Evolutionary conservation across 2,329 filamentous ascomycete genomes (phyloP).

Genomic region (Ascochyta fabae): DNA sequence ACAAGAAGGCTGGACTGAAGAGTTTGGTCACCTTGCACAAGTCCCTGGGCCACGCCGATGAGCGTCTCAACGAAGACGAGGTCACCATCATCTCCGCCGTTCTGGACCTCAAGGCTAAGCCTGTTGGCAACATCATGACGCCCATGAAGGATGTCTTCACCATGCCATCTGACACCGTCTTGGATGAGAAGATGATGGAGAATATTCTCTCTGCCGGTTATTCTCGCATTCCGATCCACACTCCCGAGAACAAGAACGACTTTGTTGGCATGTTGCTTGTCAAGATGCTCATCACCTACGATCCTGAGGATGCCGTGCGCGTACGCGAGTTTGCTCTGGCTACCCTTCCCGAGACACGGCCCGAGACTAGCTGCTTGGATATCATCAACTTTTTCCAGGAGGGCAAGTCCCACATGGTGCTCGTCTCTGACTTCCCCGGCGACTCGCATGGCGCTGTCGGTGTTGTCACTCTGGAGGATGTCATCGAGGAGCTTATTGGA

Average conservation of each 20-base stretch:
- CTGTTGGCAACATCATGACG: constrained; percentile 96
- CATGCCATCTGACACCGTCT: constrained; percentile 90
- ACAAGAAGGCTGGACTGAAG: constrained; percentile 98
- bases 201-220: constrained; percentile 91
- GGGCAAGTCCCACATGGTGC: constrained; percentile 97
- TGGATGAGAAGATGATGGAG: constrained; percentile 95
- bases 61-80: constrained; percentile 94
- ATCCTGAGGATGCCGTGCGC: constrained; percentile 86
- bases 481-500: constrained; percentile 97
- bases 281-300: constrained; percentile 98
- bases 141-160: constrained; percentile 97
- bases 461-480: constrained; percentile 95
- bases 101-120: constrained; percentile 93
- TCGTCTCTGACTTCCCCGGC: constrained; percentile 91
- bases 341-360: constrained; percentile 90
- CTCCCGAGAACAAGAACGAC: constrained; percentile 80
- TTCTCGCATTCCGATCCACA: constrained; percentile 93
- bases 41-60: constrained; percentile 80
- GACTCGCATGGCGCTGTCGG: constrained; percentile 88
- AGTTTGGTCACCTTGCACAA: constrained; percentile 95
- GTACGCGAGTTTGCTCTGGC: constrained; percentile 92
- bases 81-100: constrained; percentile 99
- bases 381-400: constrained; percentile 99
- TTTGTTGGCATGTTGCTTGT: constrained; percentile 98
- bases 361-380: constrained; percentile 94